Percentiles rank a stretch among this genome's conserved stretches.
Conservation (phyloP, 2,329 filamentous ascomycete species). For the Colletotrichum incanum region DNA sequence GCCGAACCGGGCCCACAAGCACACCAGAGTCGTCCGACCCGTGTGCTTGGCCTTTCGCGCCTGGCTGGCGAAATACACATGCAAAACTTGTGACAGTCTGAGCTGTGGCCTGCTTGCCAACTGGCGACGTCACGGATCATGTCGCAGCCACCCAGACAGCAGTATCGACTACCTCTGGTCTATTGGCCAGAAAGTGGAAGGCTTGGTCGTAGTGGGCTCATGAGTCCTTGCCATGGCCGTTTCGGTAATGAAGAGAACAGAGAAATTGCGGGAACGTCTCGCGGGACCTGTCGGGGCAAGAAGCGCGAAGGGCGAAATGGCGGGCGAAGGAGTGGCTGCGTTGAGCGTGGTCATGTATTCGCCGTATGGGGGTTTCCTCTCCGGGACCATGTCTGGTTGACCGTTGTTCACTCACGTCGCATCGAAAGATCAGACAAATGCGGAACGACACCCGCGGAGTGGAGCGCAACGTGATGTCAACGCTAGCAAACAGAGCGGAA, state of each 20-base stretch:
- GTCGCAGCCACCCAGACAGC: slow-evolving; percentile 12
- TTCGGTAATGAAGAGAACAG: slow-evolving; percentile 39
- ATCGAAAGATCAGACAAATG: slow-evolving; percentile 37
- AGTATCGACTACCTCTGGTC: not conserved
- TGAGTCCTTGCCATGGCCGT: slow-evolving; percentile 22
- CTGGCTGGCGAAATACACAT: not conserved
- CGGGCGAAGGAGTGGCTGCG: slow-evolving; percentile 6
- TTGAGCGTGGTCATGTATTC: slow-evolving; percentile 3
- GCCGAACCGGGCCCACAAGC: slow-evolving; percentile 3
- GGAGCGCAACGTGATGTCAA: slow-evolving; percentile 13
- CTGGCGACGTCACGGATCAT: slow-evolving; percentile 14
- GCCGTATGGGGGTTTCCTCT: slow-evolving; percentile 32
- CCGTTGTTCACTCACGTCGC: slow-evolving; percentile 26
- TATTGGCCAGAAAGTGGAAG: slow-evolving; percentile 5
- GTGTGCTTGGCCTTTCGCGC: not conserved
- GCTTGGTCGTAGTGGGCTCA: slow-evolving; percentile 29
- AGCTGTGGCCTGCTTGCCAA: not conserved
- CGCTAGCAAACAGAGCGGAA: slow-evolving; percentile 17
- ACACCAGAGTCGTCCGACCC: not conserved
- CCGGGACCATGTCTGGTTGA: slow-evolving; percentile 31
- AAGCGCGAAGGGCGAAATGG: slow-evolving; percentile 7
- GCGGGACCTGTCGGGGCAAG: slow-evolving; percentile 2
- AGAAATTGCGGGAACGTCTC: slow-evolving; percentile 27
- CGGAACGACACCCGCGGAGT: slow-evolving; percentile 40
- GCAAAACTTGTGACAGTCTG: not conserved